Conservation (phyloP, 495 filamentous ascomycete species). For the Penicillium mononematosum region DNA sequence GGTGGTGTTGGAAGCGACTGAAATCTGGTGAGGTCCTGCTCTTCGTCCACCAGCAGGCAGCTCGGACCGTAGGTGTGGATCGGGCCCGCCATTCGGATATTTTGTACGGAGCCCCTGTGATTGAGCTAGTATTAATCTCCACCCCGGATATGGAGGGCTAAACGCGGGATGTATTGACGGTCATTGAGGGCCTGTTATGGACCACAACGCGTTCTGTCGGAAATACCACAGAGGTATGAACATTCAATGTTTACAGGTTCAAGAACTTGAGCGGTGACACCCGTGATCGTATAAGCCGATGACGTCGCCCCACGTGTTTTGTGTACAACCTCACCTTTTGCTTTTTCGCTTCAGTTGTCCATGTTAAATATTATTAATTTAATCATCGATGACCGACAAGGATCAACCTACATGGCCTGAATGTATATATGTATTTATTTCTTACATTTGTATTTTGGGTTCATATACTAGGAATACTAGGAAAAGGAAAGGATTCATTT, state of each 20-base stretch:
- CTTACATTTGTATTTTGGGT: no score
- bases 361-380: no score
- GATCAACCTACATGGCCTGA: no score
- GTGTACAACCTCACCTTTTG: background rate
- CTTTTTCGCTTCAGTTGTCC: no score
- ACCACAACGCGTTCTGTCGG: conserved; percentile 8
- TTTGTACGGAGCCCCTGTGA: background rate
- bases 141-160: conserved; percentile 17
- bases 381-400: no score
- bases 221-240: conserved; percentile 3
- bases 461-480: background rate
- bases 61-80: conserved; percentile 56
- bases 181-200: conserved; percentile 20
- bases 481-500: background rate
- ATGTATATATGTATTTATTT: no score
- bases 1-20: conserved; percentile 39
- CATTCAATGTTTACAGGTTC: background rate
- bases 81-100: conserved; percentile 41
- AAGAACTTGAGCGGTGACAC: conserved; percentile 6
- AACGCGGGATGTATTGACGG: conserved; percentile 9
- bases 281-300: conserved; percentile 27
- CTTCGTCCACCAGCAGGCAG: conserved; percentile 48
- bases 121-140: conserved; percentile 16
- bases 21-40: conserved; percentile 34
- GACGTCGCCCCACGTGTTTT: conserved; percentile 45